Percentiles rank a stretch among this genome's conserved stretches.
Conservation (phyloP, 2,329 filamentous ascomycete species). For the Aspergillus pseudonomiae region DNA sequence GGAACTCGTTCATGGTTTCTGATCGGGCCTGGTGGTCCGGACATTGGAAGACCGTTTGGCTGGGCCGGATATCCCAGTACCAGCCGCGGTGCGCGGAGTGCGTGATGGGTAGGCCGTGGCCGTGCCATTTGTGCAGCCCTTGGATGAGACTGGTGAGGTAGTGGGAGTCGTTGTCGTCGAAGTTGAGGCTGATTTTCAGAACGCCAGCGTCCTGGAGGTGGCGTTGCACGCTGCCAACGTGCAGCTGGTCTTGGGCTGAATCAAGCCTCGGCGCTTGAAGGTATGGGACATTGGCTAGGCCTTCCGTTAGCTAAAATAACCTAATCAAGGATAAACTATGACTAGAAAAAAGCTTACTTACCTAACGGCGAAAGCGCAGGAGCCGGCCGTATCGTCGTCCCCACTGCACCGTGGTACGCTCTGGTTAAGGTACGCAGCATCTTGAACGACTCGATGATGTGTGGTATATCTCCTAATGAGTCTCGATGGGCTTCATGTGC, state of each 20-base stretch:
- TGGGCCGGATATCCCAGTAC: conserved; percentile 51
- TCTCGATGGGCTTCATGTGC: not conserved
- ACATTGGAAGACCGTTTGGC: conserved; percentile 31
- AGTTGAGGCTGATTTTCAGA: conserved; percentile 41
- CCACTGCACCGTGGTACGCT: not conserved
- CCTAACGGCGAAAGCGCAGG: not conserved
- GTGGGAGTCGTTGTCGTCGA: conserved; percentile 35
- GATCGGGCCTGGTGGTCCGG: conserved; percentile 41
- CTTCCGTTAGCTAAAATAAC: not conserved
- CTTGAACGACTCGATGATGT: not conserved
- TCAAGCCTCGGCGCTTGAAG: not conserved
- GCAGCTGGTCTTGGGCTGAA: not conserved
- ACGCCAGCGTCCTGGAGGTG: conserved; percentile 28
- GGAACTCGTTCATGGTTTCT: conserved; percentile 48
- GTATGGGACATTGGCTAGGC: not conserved
- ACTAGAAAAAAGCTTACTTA: not conserved
- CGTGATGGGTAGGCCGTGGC: conserved; percentile 43
- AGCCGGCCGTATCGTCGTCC: not conserved
- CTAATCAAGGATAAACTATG: too few species aligned
- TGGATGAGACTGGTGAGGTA: conserved; percentile 40
- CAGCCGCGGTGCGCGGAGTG: conserved; percentile 48
- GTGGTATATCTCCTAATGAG: not conserved
- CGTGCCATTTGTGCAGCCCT: conserved; percentile 37
- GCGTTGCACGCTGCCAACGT: not conserved
- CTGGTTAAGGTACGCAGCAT: not conserved